phyloP scores from a whole-genome alignment of 768 basidiomycete species.

The Termitomyces titanicus region DNA sequence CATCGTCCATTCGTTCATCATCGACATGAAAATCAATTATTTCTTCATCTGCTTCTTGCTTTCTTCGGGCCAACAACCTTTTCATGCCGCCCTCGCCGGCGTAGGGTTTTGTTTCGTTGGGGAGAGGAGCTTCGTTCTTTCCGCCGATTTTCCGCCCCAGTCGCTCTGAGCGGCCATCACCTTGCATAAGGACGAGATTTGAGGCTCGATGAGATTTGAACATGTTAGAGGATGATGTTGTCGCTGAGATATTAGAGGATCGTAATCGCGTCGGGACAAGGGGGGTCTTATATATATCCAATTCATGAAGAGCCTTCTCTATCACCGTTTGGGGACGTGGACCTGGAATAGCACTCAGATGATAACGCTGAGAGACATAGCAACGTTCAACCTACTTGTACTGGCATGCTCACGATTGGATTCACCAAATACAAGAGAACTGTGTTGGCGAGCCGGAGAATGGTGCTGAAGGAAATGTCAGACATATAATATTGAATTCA shows the following conservation, averaged over 20 bases:
- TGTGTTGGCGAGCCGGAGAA: slow-evolving; percentile 49
- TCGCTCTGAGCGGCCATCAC: slow-evolving; percentile 48
- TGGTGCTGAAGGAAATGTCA: slow-evolving; percentile 31
- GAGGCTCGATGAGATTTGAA: slow-evolving; percentile 51
- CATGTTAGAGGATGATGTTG: slow-evolving; percentile 48
- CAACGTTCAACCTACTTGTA: slow-evolving; percentile 21
- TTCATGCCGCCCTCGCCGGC: slow-evolving; percentile 78
- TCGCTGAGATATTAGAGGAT: slow-evolving; percentile 26
- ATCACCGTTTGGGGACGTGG: slow-evolving; percentile 45
- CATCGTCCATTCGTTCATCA: slow-evolving; percentile 27
- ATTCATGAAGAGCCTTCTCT: slow-evolving; percentile 64
- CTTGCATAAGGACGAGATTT: slow-evolving; percentile 54
- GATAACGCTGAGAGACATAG: neutral
- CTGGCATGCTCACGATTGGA: slow-evolving; percentile 28
- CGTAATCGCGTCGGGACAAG: slow-evolving; percentile 62
- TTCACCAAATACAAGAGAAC: slow-evolving; percentile 47
- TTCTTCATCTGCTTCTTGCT: slow-evolving; percentile 52
- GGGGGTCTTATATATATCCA: slow-evolving; percentile 79
- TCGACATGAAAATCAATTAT: slow-evolving; percentile 19
- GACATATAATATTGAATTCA: neutral
- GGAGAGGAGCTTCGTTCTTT: slow-evolving; percentile 35
- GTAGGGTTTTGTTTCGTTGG: slow-evolving; percentile 69
- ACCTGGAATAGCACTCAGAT: slow-evolving; percentile 8
- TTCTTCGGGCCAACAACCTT: slow-evolving; percentile 64
- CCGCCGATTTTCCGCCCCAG: slow-evolving; percentile 36